phyloP scores from a whole-genome alignment of 2,329 filamentous ascomycete genomes.

The Talaromyces verruculosus region DNA sequence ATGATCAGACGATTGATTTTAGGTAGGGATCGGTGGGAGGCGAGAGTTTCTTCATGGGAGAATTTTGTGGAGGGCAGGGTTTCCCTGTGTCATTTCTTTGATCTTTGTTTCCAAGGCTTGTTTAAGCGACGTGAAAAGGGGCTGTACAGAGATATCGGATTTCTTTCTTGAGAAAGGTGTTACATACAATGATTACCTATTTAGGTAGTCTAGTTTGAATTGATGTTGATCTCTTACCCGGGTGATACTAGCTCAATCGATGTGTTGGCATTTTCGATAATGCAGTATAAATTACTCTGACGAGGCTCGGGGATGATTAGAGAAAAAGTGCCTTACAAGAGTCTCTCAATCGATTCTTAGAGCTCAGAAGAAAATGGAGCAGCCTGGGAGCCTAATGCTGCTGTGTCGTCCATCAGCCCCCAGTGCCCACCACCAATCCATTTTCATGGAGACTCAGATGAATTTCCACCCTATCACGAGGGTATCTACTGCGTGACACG shows the following conservation, averaged over 20 bases:
- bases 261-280: not conserved
- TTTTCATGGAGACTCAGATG: not conserved
- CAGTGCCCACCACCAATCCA: not conserved
- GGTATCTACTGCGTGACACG: not conserved
- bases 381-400: not conserved
- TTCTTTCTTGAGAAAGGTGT: too few relatives aligned
- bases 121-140: not conserved
- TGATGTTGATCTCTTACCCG: not conserved
- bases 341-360: not conserved
- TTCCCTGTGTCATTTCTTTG: not conserved
- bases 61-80: not conserved
- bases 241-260: not conserved
- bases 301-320: not conserved
- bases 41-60: not conserved
- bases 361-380: not conserved
- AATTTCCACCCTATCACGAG: not conserved
- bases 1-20: not conserved
- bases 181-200: not conserved
- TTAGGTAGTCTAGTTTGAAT: not conserved
- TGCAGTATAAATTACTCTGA: not conserved
- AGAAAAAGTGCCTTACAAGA: not conserved
- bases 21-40: not conserved
- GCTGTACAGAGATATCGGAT: too few relatives aligned
- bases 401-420: not conserved
- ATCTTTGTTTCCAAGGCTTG: not conserved